phyloP scores from a whole-genome alignment of 768 basidiomycete genomes.

The Boletus reticulatus region DNA sequence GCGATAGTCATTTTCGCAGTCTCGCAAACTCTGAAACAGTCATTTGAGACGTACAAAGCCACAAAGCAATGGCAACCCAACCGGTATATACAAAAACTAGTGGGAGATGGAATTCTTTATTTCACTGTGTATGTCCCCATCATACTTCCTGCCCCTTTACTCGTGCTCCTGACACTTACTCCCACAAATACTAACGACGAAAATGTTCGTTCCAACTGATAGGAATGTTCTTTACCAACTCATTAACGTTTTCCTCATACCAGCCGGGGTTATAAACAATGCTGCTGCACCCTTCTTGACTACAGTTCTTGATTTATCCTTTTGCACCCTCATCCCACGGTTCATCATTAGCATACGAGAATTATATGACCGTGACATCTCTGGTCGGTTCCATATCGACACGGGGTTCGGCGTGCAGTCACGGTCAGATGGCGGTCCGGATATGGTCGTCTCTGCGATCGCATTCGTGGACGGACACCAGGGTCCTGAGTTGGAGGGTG shows the following conservation, averaged over 20 bases:
- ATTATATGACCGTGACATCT: not conserved
- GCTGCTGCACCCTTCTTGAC: not conserved
- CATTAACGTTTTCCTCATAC: not conserved
- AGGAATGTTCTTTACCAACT: not conserved
- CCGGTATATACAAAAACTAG: not conserved
- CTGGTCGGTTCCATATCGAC: not conserved
- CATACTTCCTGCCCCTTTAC: no score
- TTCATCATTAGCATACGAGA: not conserved
- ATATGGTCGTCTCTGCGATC: not conserved
- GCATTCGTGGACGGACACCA: not conserved
- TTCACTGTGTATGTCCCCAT: not conserved
- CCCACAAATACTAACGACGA: no score
- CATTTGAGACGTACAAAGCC: no score
- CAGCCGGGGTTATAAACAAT: rapidly evolving
- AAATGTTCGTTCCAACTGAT: no score
- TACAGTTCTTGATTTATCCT: not conserved
- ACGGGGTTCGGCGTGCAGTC: not conserved
- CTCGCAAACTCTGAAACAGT: no score
- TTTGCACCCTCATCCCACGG: not conserved
- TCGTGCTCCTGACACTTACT: no score
- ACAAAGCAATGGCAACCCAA: no score
- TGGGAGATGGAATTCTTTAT: not conserved
- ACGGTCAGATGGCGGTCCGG: not conserved
- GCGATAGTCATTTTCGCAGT: no score
- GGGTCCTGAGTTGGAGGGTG: no score